Percentiles rank a stretch among this genome's conserved stretches.
Conservation (phyloP, 139 green algal genomes). For the Bryopsis sp. region DNA sequence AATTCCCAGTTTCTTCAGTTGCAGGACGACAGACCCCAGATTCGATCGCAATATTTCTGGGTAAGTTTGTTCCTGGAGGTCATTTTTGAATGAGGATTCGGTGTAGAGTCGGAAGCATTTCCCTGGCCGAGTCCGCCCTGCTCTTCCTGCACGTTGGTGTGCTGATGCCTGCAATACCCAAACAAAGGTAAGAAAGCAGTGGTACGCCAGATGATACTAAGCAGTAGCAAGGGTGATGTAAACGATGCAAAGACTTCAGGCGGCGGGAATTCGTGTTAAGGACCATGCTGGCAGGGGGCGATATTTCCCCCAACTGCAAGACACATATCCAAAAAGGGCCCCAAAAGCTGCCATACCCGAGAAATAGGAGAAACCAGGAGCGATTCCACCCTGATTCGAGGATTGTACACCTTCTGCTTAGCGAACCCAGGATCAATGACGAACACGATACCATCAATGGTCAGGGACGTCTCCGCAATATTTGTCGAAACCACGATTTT, state of each 20-base stretch:
- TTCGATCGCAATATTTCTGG: conserved; percentile 98
- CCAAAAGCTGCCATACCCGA: conserved; percentile 51
- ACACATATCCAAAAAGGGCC: no score
- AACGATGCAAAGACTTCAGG: no score
- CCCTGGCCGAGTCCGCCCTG: conserved; percentile 89
- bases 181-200: neutral
- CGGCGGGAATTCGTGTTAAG: no score
- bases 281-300: no score
- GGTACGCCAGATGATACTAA: neutral
- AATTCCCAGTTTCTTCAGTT: conserved; percentile 99
- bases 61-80: conserved; percentile 99
- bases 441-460: conserved; percentile 98
- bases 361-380: conserved; percentile 97
- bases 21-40: conserved; percentile 90
- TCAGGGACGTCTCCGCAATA: conserved; percentile 98
- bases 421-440: conserved; percentile 92
- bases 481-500: conserved; percentile 99
- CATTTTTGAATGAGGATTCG: conserved; percentile 85
- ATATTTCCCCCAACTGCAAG: no score
- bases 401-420: conserved; percentile 99
- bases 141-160: conserved; percentile 90
- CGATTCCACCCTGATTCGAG: conserved; percentile 89
- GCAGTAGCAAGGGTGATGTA: no score
- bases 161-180: conserved; percentile 56
- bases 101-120: conserved; percentile 99